Conservation (phyloP, 257 asterid species). For the Nyctanthes arbortristis region DNA sequence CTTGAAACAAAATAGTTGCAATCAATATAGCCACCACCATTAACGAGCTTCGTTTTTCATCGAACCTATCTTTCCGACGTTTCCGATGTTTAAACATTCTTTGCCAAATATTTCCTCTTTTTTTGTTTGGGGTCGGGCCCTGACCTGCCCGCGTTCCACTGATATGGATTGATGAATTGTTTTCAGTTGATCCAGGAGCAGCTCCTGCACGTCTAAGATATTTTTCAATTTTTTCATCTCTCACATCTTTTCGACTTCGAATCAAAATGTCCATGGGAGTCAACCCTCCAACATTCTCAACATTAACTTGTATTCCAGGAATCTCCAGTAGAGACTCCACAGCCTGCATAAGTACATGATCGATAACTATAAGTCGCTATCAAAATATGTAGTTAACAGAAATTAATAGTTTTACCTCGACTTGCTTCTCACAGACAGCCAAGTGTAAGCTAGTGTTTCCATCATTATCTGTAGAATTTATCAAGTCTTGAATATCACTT, state of each 20-base stretch:
- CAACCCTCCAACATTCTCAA: not conserved
- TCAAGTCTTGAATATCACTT: constrained; percentile 5
- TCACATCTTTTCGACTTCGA: not conserved
- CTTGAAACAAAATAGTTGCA: constrained; percentile 23
- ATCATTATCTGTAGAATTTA: constrained; percentile 31
- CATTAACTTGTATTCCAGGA: constrained; percentile 1
- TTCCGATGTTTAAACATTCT: too few species aligned
- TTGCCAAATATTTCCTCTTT: too few species aligned
- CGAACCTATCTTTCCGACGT: constrained; percentile 13
- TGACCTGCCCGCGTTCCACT: too few species aligned
- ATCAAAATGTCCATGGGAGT: constrained; percentile 20
- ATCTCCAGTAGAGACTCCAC: constrained; percentile 6
- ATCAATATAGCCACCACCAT: constrained; percentile 23
- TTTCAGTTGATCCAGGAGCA: not conserved
- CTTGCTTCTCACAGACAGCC: constrained; percentile 24
- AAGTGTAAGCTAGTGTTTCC: constrained; percentile 28
- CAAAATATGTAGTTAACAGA: too few species aligned
- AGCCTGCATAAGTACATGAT: too few species aligned
- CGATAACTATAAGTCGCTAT: too few species aligned
- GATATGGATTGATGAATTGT: not conserved
- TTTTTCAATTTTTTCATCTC: constrained; percentile 13
- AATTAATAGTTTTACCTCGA: too few species aligned
- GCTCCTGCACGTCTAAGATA: constrained; percentile 27
- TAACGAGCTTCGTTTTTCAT: constrained; percentile 11
- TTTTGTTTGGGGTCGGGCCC: too few species aligned